A percentile compares a stretch with the other conserved stretches of the same genome.
These are phyloP conservation scores for Rhizopogon roseolus DNA, from an alignment of 768 basidiomycete genomes.

Conservation along the genomic window DNA sequence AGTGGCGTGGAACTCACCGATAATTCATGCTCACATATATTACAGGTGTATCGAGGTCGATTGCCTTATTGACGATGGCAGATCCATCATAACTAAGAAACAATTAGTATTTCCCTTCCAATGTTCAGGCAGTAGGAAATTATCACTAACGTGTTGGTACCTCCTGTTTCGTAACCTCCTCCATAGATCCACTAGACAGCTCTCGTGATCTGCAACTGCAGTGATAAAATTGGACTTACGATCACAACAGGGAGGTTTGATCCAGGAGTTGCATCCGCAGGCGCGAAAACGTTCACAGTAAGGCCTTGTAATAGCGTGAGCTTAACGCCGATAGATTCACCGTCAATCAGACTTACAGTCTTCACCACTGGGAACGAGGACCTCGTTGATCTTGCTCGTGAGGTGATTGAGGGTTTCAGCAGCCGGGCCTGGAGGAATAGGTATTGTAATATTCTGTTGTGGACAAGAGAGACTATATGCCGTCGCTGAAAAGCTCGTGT, in stretches of 20 bases:
- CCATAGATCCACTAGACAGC: background rate
- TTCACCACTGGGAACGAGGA: conserved; percentile 25
- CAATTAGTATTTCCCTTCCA: conserved; percentile 1
- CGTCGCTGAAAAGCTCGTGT: no score
- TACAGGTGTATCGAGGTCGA: conserved; percentile 19
- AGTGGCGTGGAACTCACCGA: conserved; percentile 21
- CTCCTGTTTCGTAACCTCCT: conserved; percentile 28
- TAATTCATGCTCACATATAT: conserved; percentile 38
- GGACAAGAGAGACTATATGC: conserved; percentile 25
- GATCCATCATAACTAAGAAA: no score
- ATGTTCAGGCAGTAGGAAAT: background rate
- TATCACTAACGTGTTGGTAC: conserved; percentile 7
- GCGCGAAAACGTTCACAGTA: conserved; percentile 16
- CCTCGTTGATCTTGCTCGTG: conserved; percentile 23
- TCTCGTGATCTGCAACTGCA: no score
- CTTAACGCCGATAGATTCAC: background rate
- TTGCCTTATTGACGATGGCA: no score
- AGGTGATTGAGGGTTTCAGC: conserved; percentile 14
- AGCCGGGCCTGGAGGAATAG: conserved; percentile 9
- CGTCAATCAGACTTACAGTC: conserved; percentile 36
- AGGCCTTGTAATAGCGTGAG: conserved; percentile 14
- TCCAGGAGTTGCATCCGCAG: conserved; percentile 6
- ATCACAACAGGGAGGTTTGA: conserved; percentile 17
- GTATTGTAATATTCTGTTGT: conserved; percentile 26
- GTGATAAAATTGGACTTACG: conserved; percentile 4